Percentiles rank a stretch among this genome's conserved stretches.
These are phyloP conservation scores for Agaricus blazei DNA, from an alignment of 768 basidiomycete genomes.

Conservation along the genomic window DNA sequence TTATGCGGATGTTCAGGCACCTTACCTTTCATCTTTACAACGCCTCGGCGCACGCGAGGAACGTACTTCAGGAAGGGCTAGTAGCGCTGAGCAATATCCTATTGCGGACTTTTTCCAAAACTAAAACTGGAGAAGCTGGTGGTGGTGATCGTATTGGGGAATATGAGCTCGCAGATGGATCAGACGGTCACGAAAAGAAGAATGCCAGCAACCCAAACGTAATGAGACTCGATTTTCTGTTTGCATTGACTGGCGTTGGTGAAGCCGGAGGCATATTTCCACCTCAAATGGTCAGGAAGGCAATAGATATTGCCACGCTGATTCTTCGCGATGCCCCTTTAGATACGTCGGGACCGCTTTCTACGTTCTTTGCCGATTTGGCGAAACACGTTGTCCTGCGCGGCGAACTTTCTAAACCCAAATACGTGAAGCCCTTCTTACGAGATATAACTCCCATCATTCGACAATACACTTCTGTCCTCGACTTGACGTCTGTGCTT, in stretches of 20 bases:
- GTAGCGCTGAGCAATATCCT: constrained; percentile 60
- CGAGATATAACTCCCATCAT: constrained; percentile 53
- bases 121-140: constrained; percentile 35
- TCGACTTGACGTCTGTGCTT: constrained; percentile 59
- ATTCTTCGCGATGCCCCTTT: constrained; percentile 50
- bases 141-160: constrained; percentile 25
- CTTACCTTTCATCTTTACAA: constrained; percentile 55
- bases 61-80: constrained; percentile 60
- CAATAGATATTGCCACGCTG: constrained; percentile 49
- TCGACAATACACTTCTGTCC: constrained; percentile 35
- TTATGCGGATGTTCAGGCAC: constrained; percentile 56
- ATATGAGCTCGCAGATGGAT: constrained; percentile 17
- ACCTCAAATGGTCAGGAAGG: constrained; percentile 34
- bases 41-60: constrained; percentile 45
- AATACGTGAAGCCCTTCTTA: constrained; percentile 48
- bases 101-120: constrained; percentile 36
- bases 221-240: constrained; percentile 66
- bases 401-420: constrained; percentile 36
- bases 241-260: constrained; percentile 44
- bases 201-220: constrained; percentile 47
- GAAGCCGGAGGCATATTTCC: constrained; percentile 43
- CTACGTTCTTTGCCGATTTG: constrained; percentile 51
- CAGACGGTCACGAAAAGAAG: constrained; percentile 34
- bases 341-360: constrained; percentile 31
- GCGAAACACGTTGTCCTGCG: constrained; percentile 45